Percentiles rank a stretch among this genome's conserved stretches.
Evolutionary conservation across 306 rosid genomes (phyloP).

Genomic region (Rosa multiflora): DNA sequence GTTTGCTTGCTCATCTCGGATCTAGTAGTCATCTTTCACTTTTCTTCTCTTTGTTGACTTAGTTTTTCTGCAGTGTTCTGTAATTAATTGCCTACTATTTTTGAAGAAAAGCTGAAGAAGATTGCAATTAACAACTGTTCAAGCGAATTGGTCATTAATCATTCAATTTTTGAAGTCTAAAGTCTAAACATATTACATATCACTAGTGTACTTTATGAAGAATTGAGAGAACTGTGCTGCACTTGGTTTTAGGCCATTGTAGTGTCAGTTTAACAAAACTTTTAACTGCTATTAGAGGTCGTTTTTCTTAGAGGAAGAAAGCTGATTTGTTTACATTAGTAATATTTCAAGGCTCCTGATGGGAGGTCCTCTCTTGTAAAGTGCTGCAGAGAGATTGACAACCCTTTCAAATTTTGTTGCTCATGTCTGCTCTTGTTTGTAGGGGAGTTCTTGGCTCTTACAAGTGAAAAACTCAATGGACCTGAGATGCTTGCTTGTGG

Average conservation of each 20-base stretch:
- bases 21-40: background rate
- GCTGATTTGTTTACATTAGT: background rate
- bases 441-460: constrained; percentile 94
- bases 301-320: background rate
- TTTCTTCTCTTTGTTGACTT: background rate
- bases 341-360: background rate
- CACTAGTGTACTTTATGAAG: background rate
- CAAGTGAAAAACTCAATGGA: constrained; percentile 81
- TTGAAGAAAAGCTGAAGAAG: background rate
- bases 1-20: background rate
- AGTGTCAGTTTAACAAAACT: background rate
- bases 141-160: background rate
- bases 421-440: constrained; percentile 29
- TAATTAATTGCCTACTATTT: background rate
- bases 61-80: background rate
- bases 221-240: background rate
- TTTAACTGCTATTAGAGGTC: background rate
- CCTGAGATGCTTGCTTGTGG: constrained; percentile 84
- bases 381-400: background rate
- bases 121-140: background rate
- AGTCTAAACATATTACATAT: background rate
- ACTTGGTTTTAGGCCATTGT: background rate
- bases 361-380: background rate
- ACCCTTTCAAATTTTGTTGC: constrained; percentile 1
- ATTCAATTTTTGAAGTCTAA: background rate